Percentiles rank a stretch among this genome's conserved stretches.
Conservation (phyloP, 2,329 filamentous ascomycete genomes). For the Ophiognomonia clavigignenti-juglandacearum region DNA sequence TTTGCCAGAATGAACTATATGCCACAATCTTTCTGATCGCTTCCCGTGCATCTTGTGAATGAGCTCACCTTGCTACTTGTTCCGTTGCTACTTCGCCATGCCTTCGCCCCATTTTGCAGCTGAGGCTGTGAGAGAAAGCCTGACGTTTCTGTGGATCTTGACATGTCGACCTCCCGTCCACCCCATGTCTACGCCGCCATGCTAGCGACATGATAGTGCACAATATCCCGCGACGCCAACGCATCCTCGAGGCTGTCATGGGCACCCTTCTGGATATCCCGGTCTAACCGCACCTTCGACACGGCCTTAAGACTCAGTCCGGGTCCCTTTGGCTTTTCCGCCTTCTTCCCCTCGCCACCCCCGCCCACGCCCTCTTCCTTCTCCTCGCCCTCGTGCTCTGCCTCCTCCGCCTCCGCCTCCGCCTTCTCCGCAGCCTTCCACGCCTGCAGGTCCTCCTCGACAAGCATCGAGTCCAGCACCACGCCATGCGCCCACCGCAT, state of each 20-base stretch:
- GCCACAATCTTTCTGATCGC: no score
- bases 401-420: not conserved
- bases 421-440: not conserved
- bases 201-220: slow-evolving; percentile 1
- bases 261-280: slow-evolving; percentile 2
- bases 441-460: slow-evolving; percentile 9
- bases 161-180: not conserved
- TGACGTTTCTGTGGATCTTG: not conserved
- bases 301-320: slow-evolving; percentile 7
- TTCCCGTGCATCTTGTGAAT: no score
- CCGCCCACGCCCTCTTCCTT: no score
- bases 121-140: no score
- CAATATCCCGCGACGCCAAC: slow-evolving; percentile 5
- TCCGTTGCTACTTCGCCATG: no score
- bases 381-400: no score
- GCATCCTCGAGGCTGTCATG: slow-evolving; percentile 10
- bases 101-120: no score
- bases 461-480: slow-evolving; percentile 40
- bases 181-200: not conserved
- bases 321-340: slow-evolving; percentile 2
- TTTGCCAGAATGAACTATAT: no score
- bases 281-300: not conserved
- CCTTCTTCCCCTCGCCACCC: no score
- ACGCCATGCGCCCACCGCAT: slow-evolving; percentile 43
- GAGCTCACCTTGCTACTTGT: no score